phyloP scores from a whole-genome alignment of 2,329 filamentous ascomycete species.

The Penicillium sp. region DNA sequence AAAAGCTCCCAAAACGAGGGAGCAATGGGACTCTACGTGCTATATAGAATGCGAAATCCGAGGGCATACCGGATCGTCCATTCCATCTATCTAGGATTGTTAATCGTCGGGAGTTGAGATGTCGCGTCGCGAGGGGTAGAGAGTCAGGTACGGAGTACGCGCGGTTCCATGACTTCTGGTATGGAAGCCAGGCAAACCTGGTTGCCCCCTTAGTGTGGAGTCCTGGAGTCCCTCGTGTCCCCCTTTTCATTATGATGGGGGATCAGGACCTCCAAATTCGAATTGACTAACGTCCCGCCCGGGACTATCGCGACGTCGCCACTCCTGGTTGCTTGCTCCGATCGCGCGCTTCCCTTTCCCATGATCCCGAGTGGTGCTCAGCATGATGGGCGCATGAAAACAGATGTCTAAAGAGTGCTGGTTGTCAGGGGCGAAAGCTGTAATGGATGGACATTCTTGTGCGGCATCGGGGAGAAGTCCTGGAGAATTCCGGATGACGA shows the following conservation, averaged over 20 bases:
- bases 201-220: slow-evolving; percentile 1
- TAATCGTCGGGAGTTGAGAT: slow-evolving; percentile 7
- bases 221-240: background rate
- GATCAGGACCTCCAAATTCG: background rate
- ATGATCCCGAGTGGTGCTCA: no score
- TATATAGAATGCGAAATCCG: slow-evolving; percentile 16
- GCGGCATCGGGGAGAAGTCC: background rate
- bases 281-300: background rate
- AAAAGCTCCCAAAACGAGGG: background rate
- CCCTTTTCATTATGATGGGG: background rate
- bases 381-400: no score
- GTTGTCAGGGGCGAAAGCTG: slow-evolving; percentile 15
- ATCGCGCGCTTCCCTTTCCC: background rate
- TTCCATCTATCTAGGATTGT: slow-evolving; percentile 16
- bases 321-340: background rate
- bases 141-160: slow-evolving; percentile 4
- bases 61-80: slow-evolving; percentile 17
- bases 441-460: slow-evolving; percentile 22
- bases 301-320: background rate
- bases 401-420: background rate
- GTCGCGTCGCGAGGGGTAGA: slow-evolving; percentile 3
- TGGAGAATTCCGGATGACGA: slow-evolving; percentile 19
- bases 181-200: slow-evolving; percentile 4
- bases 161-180: background rate
- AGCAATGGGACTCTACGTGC: slow-evolving; percentile 13